These are phyloP conservation scores for Nemania sp. DNA, from an alignment of 2,329 filamentous ascomycete genomes.

Conservation along the genomic window DNA sequence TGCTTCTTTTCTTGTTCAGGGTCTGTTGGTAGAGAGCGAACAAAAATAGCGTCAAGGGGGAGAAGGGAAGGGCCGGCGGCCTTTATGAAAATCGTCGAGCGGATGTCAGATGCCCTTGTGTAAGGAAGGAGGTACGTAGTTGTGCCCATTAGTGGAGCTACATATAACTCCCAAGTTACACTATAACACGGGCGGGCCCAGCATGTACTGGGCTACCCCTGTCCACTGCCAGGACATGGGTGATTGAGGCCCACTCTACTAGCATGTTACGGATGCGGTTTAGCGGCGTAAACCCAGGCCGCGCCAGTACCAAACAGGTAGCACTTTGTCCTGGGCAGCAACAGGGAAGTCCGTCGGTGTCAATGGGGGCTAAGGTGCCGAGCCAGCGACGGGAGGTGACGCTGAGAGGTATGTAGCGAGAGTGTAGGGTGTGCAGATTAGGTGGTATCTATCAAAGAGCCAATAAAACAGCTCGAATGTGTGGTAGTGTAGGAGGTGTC, in stretches of 20 bases:
- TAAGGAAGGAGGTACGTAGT: constrained; percentile 1
- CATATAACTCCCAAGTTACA: too few species aligned
- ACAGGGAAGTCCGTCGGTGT: not conserved
- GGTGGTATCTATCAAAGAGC: not conserved
- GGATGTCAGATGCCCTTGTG: constrained; percentile 18
- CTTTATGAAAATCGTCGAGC: constrained; percentile 19
- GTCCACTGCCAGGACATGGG: constrained; percentile 7
- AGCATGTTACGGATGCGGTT: not conserved
- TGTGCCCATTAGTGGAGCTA: not conserved
- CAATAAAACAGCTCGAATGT: constrained; percentile 2
- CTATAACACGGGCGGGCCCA: constrained; percentile 5
- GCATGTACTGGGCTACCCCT: constrained; percentile 4
- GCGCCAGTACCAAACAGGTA: constrained; percentile 12
- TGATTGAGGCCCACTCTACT: constrained; percentile 2
- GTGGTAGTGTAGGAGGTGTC: constrained; percentile 6
- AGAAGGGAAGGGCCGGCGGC: constrained; percentile 17
- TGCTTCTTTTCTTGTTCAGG: not conserved
- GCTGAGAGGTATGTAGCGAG: not conserved
- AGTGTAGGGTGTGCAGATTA: not conserved
- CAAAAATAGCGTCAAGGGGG: not conserved
- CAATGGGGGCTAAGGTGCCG: constrained; percentile 10
- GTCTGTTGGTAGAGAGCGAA: constrained; percentile 1
- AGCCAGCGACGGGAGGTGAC: constrained; percentile 5
- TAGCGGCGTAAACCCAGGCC: constrained; percentile 1
- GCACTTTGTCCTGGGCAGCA: constrained; percentile 19